Percentiles rank a stretch among this genome's conserved stretches.
Conservation (phyloP, 1,284 basidiomycete species). For the Fomitopsis schrenkii region DNA sequence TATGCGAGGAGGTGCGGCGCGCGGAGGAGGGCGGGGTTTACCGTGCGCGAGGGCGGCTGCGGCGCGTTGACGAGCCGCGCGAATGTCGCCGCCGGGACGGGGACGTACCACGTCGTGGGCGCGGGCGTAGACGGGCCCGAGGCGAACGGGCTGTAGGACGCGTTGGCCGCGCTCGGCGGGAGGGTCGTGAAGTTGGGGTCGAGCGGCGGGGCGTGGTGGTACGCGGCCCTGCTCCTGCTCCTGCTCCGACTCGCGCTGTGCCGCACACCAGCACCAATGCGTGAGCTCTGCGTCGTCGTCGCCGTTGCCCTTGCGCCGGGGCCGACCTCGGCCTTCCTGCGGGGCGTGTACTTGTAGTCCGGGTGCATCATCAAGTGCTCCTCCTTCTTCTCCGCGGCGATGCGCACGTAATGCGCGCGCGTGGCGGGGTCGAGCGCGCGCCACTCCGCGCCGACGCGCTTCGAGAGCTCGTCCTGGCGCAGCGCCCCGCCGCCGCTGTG, state of each 20-base stretch:
- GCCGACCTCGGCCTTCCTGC: neutral
- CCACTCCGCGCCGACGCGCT: neutral
- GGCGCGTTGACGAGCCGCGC: neutral
- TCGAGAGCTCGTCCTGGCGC: neutral
- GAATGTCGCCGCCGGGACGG: neutral
- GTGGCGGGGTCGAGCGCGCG: neutral
- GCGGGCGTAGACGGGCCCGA: neutral
- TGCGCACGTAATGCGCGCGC: neutral
- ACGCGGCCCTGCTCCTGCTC: neutral
- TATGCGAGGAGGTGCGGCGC: neutral
- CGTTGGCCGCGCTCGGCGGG: neutral
- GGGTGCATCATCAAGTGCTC: neutral
- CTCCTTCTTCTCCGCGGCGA: slow-evolving; percentile 1
- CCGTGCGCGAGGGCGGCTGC: neutral
- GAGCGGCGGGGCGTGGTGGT: neutral
- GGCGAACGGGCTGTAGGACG: neutral
- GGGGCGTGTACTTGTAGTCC: neutral
- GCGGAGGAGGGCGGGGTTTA: neutral
- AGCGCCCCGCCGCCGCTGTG: neutral
- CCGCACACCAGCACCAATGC: no score
- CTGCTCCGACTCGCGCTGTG: neutral
- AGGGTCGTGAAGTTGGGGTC: neutral
- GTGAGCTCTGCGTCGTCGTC: neutral
- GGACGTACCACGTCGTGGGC: neutral
- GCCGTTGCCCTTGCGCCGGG: neutral